These are phyloP conservation scores for Gracilaria caudata DNA, from an alignment of 23 red algal species.

Conservation along the genomic window DNA sequence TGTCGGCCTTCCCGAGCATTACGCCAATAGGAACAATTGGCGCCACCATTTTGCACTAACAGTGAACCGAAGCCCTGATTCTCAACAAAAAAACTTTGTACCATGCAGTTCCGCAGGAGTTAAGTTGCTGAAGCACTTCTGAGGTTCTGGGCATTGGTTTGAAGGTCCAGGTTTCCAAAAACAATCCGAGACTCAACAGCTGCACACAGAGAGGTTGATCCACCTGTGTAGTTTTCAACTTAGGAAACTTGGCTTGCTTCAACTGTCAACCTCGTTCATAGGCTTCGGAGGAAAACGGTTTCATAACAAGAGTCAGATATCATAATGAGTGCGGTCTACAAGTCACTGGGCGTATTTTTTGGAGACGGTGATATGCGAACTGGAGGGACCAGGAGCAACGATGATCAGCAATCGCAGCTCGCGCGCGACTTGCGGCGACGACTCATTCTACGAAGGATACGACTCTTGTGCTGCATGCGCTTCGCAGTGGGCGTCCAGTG, in stretches of 20 bases:
- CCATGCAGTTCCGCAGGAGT: neutral
- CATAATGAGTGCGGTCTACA: neutral
- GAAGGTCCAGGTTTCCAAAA: neutral
- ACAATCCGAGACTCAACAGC: neutral
- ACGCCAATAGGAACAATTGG: constrained; percentile 86
- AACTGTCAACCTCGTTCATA: neutral
- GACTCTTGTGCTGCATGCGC: too few species aligned
- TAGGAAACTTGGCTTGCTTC: neutral
- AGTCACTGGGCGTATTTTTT: neutral
- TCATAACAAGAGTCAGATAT: neutral
- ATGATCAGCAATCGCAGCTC: too few species aligned
- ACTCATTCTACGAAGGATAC: too few species aligned
- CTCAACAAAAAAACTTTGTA: neutral
- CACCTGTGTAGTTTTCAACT: neutral
- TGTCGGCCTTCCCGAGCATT: constrained; percentile 91
- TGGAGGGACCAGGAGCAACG: too few species aligned
- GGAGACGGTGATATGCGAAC: neutral
- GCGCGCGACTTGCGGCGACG: too few species aligned
- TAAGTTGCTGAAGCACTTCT: neutral
- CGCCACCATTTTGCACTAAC: constrained; percentile 46
- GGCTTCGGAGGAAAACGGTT: constrained; percentile 8
- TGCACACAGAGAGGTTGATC: neutral
- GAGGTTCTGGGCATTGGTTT: neutral
- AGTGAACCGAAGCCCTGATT: neutral
- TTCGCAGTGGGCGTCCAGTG: too few species aligned